Percentiles rank a stretch among this genome's conserved stretches.
These are phyloP conservation scores for Penicillium hesseltinei DNA, from an alignment of 2,329 filamentous ascomycete species.

Conservation along the genomic window DNA sequence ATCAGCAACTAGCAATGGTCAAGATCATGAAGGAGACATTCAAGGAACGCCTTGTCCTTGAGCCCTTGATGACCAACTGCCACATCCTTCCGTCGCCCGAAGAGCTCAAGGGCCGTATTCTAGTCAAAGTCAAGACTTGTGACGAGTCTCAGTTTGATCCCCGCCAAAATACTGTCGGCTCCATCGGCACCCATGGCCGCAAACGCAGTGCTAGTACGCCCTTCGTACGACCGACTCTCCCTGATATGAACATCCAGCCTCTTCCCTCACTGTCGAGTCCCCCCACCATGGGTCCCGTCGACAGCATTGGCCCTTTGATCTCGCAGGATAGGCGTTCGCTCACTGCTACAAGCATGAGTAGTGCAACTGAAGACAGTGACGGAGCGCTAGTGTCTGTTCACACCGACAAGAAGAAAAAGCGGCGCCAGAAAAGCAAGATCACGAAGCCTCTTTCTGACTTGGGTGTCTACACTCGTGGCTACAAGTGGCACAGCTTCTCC, in stretches of 20 bases:
- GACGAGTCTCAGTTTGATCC: slow-evolving; percentile 52
- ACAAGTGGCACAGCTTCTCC: slow-evolving; percentile 83
- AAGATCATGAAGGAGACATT: slow-evolving; percentile 84
- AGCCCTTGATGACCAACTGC: slow-evolving; percentile 68
- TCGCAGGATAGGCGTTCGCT: slow-evolving; percentile 54
- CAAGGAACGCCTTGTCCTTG: slow-evolving; percentile 72
- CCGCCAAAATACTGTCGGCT: slow-evolving; percentile 41
- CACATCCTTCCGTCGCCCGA: slow-evolving; percentile 78
- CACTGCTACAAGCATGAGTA: slow-evolving; percentile 55
- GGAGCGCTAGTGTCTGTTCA: slow-evolving; percentile 50
- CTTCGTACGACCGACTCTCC: slow-evolving; percentile 60
- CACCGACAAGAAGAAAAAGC: slow-evolving; percentile 55
- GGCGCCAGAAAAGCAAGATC: slow-evolving; percentile 75
- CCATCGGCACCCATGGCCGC: slow-evolving; percentile 42
- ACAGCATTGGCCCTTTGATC: slow-evolving; percentile 44
- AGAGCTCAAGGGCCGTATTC: slow-evolving; percentile 75
- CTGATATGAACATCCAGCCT: slow-evolving; percentile 54
- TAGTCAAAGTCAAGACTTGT: slow-evolving; percentile 93
- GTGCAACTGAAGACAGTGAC: slow-evolving; percentile 77
- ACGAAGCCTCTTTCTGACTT: slow-evolving; percentile 77
- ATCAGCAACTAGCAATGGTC: slow-evolving; percentile 85
- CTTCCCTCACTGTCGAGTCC: slow-evolving; percentile 53
- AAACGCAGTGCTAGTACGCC: slow-evolving; percentile 75
- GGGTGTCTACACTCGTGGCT: slow-evolving; percentile 72
- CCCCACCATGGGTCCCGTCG: slow-evolving; percentile 53